phyloP scores from a whole-genome alignment of 306 rosid genomes.

The Quercus gilva region DNA sequence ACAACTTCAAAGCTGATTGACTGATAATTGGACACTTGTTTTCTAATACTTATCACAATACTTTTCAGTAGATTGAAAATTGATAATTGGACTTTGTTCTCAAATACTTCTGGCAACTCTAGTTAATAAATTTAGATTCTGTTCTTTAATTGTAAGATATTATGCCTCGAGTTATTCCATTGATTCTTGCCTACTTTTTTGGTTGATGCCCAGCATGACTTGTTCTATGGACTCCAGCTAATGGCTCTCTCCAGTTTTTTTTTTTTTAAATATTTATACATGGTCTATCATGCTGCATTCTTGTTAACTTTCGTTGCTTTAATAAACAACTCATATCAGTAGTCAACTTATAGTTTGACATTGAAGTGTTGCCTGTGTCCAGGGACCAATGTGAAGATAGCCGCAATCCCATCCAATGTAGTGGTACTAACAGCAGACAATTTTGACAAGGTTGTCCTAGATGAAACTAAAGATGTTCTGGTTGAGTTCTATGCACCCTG shows the following conservation, averaged over 20 bases:
- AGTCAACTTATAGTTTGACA: slow-evolving; percentile 15
- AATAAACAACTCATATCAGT: background rate
- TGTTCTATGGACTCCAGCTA: background rate
- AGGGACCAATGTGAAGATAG: slow-evolving; percentile 90
- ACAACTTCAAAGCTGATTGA: slow-evolving; percentile 3
- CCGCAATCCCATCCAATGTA: slow-evolving; percentile 62
- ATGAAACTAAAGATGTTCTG: slow-evolving; percentile 75
- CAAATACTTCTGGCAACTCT: no score
- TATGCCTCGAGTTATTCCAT: no score
- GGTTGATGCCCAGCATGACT: background rate
- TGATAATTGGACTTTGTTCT: no score
- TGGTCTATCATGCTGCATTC: slow-evolving; percentile 4
- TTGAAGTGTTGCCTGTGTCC: slow-evolving; percentile 21
- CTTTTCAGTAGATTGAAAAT: background rate
- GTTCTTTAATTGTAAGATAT: no score
- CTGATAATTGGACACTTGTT: background rate
- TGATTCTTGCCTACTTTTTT: background rate
- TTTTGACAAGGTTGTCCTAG: slow-evolving; percentile 72
- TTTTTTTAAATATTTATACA: background rate
- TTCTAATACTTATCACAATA: background rate
- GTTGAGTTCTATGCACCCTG: slow-evolving; percentile 97
- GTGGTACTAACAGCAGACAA: slow-evolving; percentile 55
- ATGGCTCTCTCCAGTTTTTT: background rate
- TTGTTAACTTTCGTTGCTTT: background rate
- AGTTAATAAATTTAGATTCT: no score